Conservation (phyloP, 2,329 filamentous ascomycete genomes). For the Davidsoniella neocaledoniae region DNA sequence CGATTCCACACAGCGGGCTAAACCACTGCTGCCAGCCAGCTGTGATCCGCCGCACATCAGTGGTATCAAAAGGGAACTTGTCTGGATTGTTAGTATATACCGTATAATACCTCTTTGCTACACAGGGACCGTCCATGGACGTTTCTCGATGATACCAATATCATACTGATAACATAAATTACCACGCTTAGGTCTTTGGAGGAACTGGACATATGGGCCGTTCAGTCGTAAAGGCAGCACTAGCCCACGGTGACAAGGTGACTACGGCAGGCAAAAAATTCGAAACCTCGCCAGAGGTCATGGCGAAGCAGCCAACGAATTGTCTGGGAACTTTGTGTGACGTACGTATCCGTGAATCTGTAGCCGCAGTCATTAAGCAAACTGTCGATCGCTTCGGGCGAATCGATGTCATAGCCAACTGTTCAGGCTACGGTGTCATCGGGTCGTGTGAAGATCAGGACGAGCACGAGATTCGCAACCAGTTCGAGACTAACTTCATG, state of each 20-base stretch:
- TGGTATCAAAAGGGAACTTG: conserved; percentile 54
- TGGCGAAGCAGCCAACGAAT: conserved; percentile 53
- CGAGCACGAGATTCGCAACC: conserved; percentile 82
- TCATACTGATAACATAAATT: neutral
- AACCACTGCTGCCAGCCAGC: conserved; percentile 55
- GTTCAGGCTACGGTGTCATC: conserved; percentile 88
- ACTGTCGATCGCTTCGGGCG: conserved; percentile 61
- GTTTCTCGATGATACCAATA: too few relatives aligned
- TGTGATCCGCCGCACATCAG: conserved; percentile 67
- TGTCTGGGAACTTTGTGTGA: conserved; percentile 79
- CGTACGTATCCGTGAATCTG: conserved; percentile 65
- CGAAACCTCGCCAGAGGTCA: conserved; percentile 56
- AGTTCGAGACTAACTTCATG: conserved; percentile 97
- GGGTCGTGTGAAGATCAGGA: conserved; percentile 94
- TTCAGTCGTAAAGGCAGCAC: conserved; percentile 67
- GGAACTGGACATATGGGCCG: conserved; percentile 95
- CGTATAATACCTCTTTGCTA: conserved; percentile 4
- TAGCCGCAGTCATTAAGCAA: conserved; percentile 51
- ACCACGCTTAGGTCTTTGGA: conserved; percentile 55
- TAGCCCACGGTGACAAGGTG: conserved; percentile 68
- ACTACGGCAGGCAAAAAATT: conserved; percentile 70
- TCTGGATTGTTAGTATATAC: conserved; percentile 61
- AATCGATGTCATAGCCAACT: conserved; percentile 83
- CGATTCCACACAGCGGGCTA: conserved; percentile 15
- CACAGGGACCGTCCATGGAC: too few relatives aligned